A percentile compares a stretch with the other conserved stretches of the same genome.
phyloP scores from a whole-genome alignment of 2,329 filamentous ascomycete genomes.

The Sporothrix luriei region DNA sequence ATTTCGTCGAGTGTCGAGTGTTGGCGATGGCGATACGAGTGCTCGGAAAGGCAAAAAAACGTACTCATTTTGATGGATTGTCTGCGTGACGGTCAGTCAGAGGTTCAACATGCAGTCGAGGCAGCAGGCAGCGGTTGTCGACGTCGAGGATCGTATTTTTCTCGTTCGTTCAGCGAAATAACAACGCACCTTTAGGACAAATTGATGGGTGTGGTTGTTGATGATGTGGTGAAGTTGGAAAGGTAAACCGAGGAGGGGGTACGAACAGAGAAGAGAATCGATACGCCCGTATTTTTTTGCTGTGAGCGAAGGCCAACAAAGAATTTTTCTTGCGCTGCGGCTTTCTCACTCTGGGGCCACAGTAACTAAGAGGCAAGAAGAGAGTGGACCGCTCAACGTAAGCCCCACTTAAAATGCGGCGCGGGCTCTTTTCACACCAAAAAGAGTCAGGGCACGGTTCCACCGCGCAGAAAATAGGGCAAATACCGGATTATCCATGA shows the following conservation, averaged over 20 bases:
- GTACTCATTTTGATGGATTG: constrained; percentile 60
- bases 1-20: background rate
- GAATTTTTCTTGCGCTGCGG: constrained; percentile 21
- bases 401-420: background rate
- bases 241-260: constrained; percentile 19
- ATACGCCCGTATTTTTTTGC: constrained; percentile 32
- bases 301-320: constrained; percentile 6
- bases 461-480: constrained; percentile 27
- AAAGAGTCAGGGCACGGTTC: constrained; percentile 22
- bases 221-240: constrained; percentile 26
- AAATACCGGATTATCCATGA: constrained; percentile 21
- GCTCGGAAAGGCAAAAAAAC: constrained; percentile 40
- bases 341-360: background rate
- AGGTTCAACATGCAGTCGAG: constrained; percentile 1
- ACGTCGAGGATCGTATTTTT: background rate
- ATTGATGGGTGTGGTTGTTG: constrained; percentile 32
- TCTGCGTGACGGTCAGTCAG: constrained; percentile 35
- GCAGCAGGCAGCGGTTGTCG: constrained; percentile 3
- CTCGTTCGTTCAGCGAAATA: background rate
- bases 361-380: background rate
- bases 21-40: constrained; percentile 3
- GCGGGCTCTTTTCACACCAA: constrained; percentile 8
- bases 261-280: constrained; percentile 25
- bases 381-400: background rate
- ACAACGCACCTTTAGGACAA: constrained; percentile 34